phyloP scores from a whole-genome alignment of 345 rosid genomes.

The Conringia planisiliqua region DNA sequence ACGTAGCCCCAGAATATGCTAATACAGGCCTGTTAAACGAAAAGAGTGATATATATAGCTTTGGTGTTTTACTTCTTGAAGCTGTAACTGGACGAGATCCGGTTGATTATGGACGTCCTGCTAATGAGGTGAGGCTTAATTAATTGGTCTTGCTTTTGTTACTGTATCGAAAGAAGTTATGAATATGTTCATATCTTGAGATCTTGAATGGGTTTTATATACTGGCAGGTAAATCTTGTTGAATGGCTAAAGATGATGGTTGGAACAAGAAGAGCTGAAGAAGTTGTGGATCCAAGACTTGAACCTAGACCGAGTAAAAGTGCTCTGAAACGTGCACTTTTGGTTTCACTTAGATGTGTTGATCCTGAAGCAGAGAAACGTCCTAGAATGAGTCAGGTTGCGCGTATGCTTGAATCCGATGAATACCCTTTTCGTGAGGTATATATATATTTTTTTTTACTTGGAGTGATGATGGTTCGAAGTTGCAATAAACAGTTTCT shows the following conservation, averaged over 20 bases:
- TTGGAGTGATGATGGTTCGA: neutral
- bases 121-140: constrained; percentile 55
- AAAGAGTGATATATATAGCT: constrained; percentile 95
- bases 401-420: constrained; percentile 82
- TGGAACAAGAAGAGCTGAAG: constrained; percentile 89
- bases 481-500: neutral
- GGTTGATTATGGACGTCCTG: constrained; percentile 88
- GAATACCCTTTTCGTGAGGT: constrained; percentile 87
- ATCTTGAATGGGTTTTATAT: neutral
- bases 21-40: constrained; percentile 88
- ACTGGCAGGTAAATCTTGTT: constrained; percentile 79
- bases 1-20: constrained; percentile 97
- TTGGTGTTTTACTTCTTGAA: constrained; percentile 92
- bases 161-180: neutral
- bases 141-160: neutral
- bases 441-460: neutral
- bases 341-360: constrained; percentile 85
- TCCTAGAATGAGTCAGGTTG: constrained; percentile 92
- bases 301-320: constrained; percentile 72
- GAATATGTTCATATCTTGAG: neutral
- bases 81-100: constrained; percentile 94
- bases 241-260: constrained; percentile 98
- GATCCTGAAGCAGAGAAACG: constrained; percentile 88
- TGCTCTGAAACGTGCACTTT: constrained; percentile 70
- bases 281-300: constrained; percentile 77